Evolutionary conservation across 768 basidiomycete species (phyloP).

Genomic region (Mycena venus): DNA sequence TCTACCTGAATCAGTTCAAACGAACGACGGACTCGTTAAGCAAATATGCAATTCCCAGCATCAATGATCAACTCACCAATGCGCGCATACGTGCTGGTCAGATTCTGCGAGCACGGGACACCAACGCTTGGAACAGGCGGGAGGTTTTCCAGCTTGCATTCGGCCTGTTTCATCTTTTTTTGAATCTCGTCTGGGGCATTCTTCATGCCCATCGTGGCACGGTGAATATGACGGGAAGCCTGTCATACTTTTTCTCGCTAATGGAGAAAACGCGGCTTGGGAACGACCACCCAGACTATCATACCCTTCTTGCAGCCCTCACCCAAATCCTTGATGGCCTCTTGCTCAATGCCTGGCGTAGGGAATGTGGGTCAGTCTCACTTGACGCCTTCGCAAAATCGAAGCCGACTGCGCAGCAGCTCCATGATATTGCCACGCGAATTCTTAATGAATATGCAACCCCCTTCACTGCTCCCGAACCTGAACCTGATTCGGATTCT

Average conservation of each 20-base stretch:
- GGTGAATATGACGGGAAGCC: slow-evolving; percentile 37
- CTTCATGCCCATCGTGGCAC: slow-evolving; percentile 46
- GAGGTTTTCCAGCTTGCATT: slow-evolving; percentile 38
- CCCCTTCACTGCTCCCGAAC: not conserved
- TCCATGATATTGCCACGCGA: slow-evolving; percentile 18
- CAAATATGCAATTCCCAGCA: slow-evolving; percentile 26
- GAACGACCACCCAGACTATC: no score
- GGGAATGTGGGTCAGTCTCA: slow-evolving; percentile 22
- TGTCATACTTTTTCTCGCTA: slow-evolving; percentile 46
- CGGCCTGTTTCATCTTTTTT: no score
- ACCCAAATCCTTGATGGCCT: slow-evolving; percentile 33
- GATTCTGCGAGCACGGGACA: slow-evolving; percentile 12
- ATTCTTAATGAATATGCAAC: slow-evolving; percentile 31
- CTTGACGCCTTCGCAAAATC: slow-evolving; percentile 25
- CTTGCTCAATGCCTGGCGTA: slow-evolving; percentile 35
- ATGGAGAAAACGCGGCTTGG: slow-evolving; percentile 47
- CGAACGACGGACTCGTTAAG: slow-evolving; percentile 6
- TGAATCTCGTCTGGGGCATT: slow-evolving; percentile 51
- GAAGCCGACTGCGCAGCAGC: slow-evolving; percentile 35
- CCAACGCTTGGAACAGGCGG: slow-evolving; percentile 27
- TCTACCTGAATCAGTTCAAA: slow-evolving; percentile 29
- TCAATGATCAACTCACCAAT: slow-evolving; percentile 35
- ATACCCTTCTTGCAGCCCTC: no score
- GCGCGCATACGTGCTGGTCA: slow-evolving; percentile 23
- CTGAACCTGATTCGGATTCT: not conserved